These are phyloP conservation scores for Rhododendron vialii DNA, from an alignment of 148 eudicot species.

Conservation along the genomic window DNA sequence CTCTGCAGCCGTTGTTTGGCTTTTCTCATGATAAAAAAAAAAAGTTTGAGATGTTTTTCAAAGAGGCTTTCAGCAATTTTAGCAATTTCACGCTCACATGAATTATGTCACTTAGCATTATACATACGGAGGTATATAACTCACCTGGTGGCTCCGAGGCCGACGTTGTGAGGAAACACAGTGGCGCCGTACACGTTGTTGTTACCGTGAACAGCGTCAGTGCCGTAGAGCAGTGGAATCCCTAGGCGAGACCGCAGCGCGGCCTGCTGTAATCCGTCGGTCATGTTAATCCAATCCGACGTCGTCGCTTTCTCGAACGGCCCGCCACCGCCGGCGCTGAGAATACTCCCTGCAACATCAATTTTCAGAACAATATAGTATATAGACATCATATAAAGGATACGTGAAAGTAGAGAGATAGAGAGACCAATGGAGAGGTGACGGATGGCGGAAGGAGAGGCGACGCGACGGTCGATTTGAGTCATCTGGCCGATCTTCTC, in stretches of 20 bases:
- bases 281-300: conserved; percentile 85
- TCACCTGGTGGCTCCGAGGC: conserved; percentile 95
- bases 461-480: conserved; percentile 73
- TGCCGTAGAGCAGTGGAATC: conserved; percentile 79
- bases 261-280: conserved; percentile 63
- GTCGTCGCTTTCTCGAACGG: conserved; percentile 62
- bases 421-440: conserved; percentile 53
- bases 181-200: conserved; percentile 85
- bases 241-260: conserved; percentile 71
- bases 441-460: conserved; percentile 45
- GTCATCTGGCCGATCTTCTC: conserved; percentile 96
- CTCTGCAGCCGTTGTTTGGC: too few relatives aligned
- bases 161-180: conserved; percentile 83
- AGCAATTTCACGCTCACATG: neutral
- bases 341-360: conserved; percentile 58
- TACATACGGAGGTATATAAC: neutral
- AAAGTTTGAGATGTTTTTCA: neutral
- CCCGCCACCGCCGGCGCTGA: conserved; percentile 67
- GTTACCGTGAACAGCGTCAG: conserved; percentile 92
- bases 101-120: neutral
- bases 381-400: neutral
- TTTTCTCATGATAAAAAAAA: too few relatives aligned
- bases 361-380: neutral
- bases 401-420: neutral
- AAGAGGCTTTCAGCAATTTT: too few relatives aligned